Conservation (phyloP, 2,329 filamentous ascomycete genomes). For the Exophiala bonariae region DNA sequence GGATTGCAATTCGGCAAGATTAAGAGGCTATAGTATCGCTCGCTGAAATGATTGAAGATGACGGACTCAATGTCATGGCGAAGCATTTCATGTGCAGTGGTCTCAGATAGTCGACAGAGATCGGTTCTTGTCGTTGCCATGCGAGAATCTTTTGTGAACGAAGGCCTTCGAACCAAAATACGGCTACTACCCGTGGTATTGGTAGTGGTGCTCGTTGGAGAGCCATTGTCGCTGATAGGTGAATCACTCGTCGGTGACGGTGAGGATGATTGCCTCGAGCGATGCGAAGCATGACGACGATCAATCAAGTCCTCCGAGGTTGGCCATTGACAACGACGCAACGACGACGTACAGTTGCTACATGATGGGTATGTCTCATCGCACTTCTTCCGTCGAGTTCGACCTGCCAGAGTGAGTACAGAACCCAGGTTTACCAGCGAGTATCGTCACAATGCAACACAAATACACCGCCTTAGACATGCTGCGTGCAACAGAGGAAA, state of each 20-base stretch:
- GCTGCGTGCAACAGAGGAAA: too few species aligned
- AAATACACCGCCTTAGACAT: too few species aligned
- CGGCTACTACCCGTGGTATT: background rate
- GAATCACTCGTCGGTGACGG: background rate
- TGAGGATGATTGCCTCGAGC: slow-evolving; percentile 1
- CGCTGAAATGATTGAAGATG: slow-evolving; percentile 18
- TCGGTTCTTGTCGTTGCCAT: slow-evolving; percentile 1
- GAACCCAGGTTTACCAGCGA: too few species aligned
- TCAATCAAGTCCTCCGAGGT: slow-evolving; percentile 16
- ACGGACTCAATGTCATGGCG: slow-evolving; percentile 15
- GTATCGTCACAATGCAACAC: too few species aligned
- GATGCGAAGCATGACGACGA: slow-evolving; percentile 14
- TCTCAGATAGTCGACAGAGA: slow-evolving; percentile 13
- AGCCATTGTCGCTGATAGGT: too few species aligned
- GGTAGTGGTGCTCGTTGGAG: background rate
- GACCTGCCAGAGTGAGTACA: slow-evolving; percentile 7
- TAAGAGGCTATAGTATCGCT: slow-evolving; percentile 15
- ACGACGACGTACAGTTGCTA: slow-evolving; percentile 8
- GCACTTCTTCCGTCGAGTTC: slow-evolving; percentile 18
- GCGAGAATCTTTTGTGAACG: background rate
- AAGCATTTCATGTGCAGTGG: slow-evolving; percentile 10
- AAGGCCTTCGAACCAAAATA: background rate
- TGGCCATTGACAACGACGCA: slow-evolving; percentile 17
- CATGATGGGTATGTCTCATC: slow-evolving; percentile 13
- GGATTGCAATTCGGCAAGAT: slow-evolving; percentile 18